Evolutionary conservation across 192 early-diverging fungal genomes (phyloP), one percentile per base, ranked within the genome.

Genomic region (Gorgonomyces haynaldii): DNA sequence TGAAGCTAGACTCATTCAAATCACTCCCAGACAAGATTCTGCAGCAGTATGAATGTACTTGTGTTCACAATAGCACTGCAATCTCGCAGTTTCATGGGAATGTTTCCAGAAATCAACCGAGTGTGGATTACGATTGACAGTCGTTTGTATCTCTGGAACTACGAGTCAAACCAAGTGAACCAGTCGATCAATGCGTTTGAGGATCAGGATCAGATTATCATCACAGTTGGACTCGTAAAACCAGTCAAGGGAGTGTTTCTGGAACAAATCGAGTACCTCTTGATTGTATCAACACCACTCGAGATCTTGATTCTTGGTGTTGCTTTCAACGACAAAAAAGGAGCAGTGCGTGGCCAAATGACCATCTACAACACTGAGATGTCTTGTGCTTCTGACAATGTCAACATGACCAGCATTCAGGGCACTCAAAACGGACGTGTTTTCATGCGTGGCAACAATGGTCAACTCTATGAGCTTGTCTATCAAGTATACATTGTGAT

Each of bases 61-160:
- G 15, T 1, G n/a, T n/a, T 46, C 16, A 46, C 12, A 17, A 12
- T 40, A 69, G 66, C 70, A 17, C 65, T 88, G 0, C 72, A 85
- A 60, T 83, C 76, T 48, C 74, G 77, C 39, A 80, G 79, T 50
- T 92, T 87, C 58, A 83, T 91, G 76, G 94, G 94, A 1, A 58
- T 97, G 16, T 89, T 89, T 26, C 85, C 91, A 9, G 86, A 91
- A 48, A 84, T 97, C 42, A 66, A 84, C 39, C 81, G 84, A 17
- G 90, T 83, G 12, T 97, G 91, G 86, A 85, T 95, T 29, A 86
- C 85, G 1, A 82, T 97, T 37, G 89, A 89, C 61, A 79, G 88
- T 57, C 67, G 78, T 25, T 69, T 95, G 23, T 93, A 85, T 54
- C 60, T 97, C 27, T 93, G 89, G 91, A 86, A 97, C 61, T 95